Base-by-base conservation (phyloP, 805 yeast genomes). In the Candida silvatica region DNA sequence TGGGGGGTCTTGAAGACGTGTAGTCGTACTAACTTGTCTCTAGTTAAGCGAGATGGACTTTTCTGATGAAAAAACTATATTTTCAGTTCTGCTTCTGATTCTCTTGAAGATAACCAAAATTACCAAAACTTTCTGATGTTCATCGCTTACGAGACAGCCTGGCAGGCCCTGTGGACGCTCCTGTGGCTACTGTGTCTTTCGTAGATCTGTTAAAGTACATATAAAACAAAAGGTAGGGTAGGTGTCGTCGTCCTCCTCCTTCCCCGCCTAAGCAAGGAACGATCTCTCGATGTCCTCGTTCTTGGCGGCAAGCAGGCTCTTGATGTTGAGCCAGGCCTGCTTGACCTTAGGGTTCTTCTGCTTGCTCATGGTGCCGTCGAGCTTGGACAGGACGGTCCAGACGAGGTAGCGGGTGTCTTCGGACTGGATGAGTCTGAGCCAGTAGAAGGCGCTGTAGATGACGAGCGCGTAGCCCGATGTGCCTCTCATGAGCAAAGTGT, bases 11-110 rank as follows among this genome's bases (percentile, higher is more conserved):
- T n/a, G n/a, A n/a, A n/a, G n/a, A n/a, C n/a, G n/a, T n/a, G n/a
- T n/a, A n/a, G n/a, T n/a, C n/a, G n/a, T n/a, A n/a, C n/a, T n/a
- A n/a, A n/a, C n/a, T n/a, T n/a, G n/a, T n/a, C n/a, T n/a, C n/a
- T n/a, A n/a, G n/a, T n/a, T n/a, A n/a, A n/a, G n/a, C n/a, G n/a
- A n/a, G n/a, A n/a, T 27, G 27, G 22, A 39, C 48, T 62, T 48
- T 47, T 42, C 64, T 77, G 87, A 80, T 80, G 87, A 79, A 59
- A 12, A 71, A 61, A 62, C 59, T 53, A 52, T 47, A 49, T 58
- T 18, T 71, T 82, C 95, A 85, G 95, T 85, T 85, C 95, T 85
- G 95, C 95, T 85, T 85, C 95, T 85, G 95, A 85, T 69, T 72
- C 14, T 73, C 67, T 65, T 75, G 94, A 82, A 82, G 92, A 83